Evolutionary conservation across 1,284 basidiomycete species (phyloP).

Genomic region (Apiotrichum akiyoshidainum): DNA sequence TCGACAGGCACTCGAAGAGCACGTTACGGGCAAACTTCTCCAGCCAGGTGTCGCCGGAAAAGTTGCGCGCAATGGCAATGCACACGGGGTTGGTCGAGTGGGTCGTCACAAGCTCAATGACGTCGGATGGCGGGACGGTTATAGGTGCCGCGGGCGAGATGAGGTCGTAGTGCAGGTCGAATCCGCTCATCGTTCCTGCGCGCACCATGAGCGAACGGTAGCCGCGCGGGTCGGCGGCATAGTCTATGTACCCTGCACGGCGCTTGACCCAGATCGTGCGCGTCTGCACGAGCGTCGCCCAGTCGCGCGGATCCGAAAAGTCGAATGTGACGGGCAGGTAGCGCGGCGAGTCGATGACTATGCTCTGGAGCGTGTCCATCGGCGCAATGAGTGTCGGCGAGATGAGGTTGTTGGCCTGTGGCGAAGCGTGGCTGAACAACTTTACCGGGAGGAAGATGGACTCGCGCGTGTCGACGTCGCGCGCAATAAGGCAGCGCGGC

Average conservation of each 20-base stretch:
- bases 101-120: conserved; percentile 76
- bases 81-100: conserved; percentile 75
- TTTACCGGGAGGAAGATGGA: conserved; percentile 88
- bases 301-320: conserved; percentile 65
- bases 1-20: conserved; percentile 78
- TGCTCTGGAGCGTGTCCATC: conserved; percentile 69
- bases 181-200: conserved; percentile 72
- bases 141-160: conserved; percentile 62
- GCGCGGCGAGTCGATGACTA: conserved; percentile 82
- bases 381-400: conserved; percentile 89
- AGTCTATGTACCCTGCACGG: conserved; percentile 84
- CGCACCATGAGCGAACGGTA: conserved; percentile 79
- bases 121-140: conserved; percentile 62
- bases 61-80: conserved; percentile 69
- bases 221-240: conserved; percentile 86
- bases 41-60: conserved; percentile 59
- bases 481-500: conserved; percentile 83
- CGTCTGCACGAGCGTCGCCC: conserved; percentile 64
- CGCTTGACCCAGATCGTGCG: conserved; percentile 89
- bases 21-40: conserved; percentile 69
- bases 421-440: conserved; percentile 57
- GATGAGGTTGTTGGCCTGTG: conserved; percentile 60
- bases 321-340: conserved; percentile 91
- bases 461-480: conserved; percentile 84
- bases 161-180: conserved; percentile 70